Evolutionary conservation across 2,329 filamentous ascomycete genomes (phyloP).

Genomic region (Alternaria alternata): DNA sequence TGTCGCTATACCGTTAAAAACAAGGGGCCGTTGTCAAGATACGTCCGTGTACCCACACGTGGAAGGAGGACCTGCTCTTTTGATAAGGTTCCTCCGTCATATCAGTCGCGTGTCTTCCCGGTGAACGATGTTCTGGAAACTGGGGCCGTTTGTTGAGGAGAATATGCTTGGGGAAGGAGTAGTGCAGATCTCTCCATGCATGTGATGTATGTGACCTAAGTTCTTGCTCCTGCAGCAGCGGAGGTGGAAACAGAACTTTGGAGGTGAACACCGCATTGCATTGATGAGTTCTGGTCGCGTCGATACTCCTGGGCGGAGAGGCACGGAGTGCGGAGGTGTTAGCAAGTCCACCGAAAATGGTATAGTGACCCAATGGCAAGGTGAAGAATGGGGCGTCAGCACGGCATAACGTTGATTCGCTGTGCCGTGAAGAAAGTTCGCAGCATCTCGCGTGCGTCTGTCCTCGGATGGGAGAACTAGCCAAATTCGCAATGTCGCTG

Average conservation of each 20-base stretch:
- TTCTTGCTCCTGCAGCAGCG: background rate
- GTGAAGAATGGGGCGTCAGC: constrained; percentile 10
- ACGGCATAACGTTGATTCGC: constrained; percentile 13
- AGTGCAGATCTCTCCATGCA: constrained; percentile 1
- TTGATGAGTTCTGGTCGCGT: constrained; percentile 1
- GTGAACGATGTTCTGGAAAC: constrained; percentile 16
- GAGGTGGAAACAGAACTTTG: background rate
- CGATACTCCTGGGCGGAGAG: constrained; percentile 4
- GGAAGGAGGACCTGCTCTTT: constrained; percentile 13
- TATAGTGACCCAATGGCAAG: constrained; percentile 1
- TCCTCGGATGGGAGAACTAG: background rate
- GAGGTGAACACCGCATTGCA: background rate
- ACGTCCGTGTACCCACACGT: constrained; percentile 4
- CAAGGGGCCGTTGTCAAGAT: constrained; percentile 3
- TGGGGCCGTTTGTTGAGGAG: constrained; percentile 11
- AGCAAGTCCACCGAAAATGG: background rate
- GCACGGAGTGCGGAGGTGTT: constrained; percentile 6
- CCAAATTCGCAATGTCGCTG: constrained; percentile 7
- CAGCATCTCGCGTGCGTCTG: background rate
- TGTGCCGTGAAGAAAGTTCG: background rate
- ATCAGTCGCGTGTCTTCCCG: constrained; percentile 13
- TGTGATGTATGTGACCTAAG: background rate
- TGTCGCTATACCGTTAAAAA: background rate
- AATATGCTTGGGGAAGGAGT: constrained; percentile 1
- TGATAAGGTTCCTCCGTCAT: constrained; percentile 7